Percentiles rank a stretch among this genome's conserved stretches.
phyloP scores from a whole-genome alignment of 176 grass and related monocot genomes.

The Rhynchospora breviuscula region DNA sequence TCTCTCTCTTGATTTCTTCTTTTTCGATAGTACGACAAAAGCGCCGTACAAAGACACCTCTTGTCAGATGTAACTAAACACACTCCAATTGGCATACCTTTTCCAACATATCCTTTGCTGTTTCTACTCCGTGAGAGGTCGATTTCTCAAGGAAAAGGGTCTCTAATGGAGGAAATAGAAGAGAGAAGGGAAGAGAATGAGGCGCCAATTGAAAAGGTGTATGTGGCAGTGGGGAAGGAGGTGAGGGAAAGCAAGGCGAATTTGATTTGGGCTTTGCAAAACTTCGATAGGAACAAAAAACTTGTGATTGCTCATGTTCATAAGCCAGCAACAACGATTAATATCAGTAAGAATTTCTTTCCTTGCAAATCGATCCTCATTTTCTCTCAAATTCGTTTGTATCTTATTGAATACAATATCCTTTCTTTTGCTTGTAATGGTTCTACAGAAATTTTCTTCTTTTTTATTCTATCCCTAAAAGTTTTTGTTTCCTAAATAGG shows the following conservation, averaged over 20 bases:
- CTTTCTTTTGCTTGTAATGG: neutral
- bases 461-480: neutral
- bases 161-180: slow-evolving; percentile 20
- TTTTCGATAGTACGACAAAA: slow-evolving; percentile 12
- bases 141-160: neutral
- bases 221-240: slow-evolving; percentile 42
- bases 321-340: slow-evolving; percentile 45
- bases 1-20: neutral
- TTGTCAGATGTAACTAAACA: neutral
- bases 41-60: neutral
- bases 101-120: neutral
- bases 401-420: neutral
- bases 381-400: neutral
- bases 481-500: neutral
- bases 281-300: slow-evolving; percentile 30
- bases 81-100: neutral
- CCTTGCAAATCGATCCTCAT: neutral
- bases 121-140: neutral
- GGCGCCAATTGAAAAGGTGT: slow-evolving; percentile 24
- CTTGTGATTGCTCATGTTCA: slow-evolving; percentile 62
- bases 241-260: slow-evolving; percentile 54
- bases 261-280: slow-evolving; percentile 54
- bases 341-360: slow-evolving; percentile 40
- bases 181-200: neutral
- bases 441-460: neutral